These are phyloP conservation scores for Aspergillus costaricaensis DNA, from an alignment of 2,329 filamentous ascomycete genomes.

Conservation along the genomic window DNA sequence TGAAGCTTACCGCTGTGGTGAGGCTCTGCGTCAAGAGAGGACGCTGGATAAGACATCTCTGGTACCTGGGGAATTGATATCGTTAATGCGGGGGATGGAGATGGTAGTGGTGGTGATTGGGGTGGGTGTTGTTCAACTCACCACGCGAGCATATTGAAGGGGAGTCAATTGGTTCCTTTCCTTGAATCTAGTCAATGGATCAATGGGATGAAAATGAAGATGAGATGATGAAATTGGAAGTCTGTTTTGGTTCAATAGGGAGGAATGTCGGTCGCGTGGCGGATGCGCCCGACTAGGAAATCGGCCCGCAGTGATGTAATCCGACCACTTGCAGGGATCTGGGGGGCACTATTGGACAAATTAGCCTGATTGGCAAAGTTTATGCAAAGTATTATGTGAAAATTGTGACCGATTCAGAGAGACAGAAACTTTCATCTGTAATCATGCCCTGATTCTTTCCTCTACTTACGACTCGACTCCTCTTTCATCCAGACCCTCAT, in stretches of 20 bases:
- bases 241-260: background rate
- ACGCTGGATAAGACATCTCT: constrained; percentile 15
- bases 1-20: constrained; percentile 16
- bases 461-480: too few species aligned
- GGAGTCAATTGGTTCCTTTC: background rate
- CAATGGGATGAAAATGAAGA: background rate
- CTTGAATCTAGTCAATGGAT: too few species aligned
- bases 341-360: background rate
- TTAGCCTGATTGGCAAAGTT: background rate
- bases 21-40: constrained; percentile 21
- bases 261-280: background rate
- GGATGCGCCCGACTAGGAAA: background rate
- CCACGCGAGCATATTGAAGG: background rate
- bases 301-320: constrained; percentile 8
- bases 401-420: too few species aligned
- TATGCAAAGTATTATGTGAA: too few species aligned
- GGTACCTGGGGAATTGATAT: constrained; percentile 12
- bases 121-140: background rate
- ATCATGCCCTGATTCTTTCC: too few species aligned
- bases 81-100: background rate
- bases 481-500: too few species aligned
- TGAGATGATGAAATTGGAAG: background rate
- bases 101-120: background rate
- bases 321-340: too few species aligned
- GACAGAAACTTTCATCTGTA: too few species aligned